Conservation (phyloP, 768 basidiomycete genomes). For the Lepiota brunneoincarnata region DNA sequence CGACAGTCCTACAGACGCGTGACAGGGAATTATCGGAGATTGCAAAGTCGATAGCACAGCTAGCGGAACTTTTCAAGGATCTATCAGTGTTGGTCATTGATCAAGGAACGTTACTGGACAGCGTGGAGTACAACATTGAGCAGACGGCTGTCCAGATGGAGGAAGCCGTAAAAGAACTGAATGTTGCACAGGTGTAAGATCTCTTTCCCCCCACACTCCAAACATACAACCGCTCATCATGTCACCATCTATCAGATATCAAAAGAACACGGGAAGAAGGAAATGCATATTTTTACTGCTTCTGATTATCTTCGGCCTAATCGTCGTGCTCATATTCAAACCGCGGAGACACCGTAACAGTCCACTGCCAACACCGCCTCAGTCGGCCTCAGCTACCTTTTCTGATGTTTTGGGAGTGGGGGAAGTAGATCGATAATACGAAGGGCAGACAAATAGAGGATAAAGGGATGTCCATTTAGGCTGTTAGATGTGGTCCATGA, state of each 20-base stretch:
- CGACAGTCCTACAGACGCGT: constrained; percentile 40
- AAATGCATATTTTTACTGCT: constrained; percentile 91
- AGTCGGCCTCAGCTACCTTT: constrained; percentile 15
- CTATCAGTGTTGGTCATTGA: constrained; percentile 92
- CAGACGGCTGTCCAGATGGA: constrained; percentile 79
- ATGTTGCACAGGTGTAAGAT: constrained; percentile 75
- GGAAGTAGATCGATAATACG: constrained; percentile 3
- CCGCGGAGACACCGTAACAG: constrained; percentile 58
- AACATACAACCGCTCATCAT: background rate
- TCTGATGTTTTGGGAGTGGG: constrained; percentile 7
- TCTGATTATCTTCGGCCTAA: constrained; percentile 84
- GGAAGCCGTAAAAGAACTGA: constrained; percentile 83
- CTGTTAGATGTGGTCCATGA: background rate
- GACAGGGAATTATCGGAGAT: constrained; percentile 83
- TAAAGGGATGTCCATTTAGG: background rate
- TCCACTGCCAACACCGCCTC: constrained; percentile 24
- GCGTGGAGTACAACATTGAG: constrained; percentile 97
- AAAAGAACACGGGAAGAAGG: constrained; percentile 89
- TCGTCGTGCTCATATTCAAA: constrained; percentile 91
- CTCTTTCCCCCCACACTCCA: constrained; percentile 7
- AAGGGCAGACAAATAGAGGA: background rate
- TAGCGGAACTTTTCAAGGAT: constrained; percentile 97
- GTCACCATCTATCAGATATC: constrained; percentile 58
- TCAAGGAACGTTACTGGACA: constrained; percentile 95
- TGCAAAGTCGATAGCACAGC: constrained; percentile 84